Percentiles rank a stretch among this genome's conserved stretches.
phyloP scores from a whole-genome alignment of 805 yeast genomes.

The Metschnikowia bowlesiae region DNA sequence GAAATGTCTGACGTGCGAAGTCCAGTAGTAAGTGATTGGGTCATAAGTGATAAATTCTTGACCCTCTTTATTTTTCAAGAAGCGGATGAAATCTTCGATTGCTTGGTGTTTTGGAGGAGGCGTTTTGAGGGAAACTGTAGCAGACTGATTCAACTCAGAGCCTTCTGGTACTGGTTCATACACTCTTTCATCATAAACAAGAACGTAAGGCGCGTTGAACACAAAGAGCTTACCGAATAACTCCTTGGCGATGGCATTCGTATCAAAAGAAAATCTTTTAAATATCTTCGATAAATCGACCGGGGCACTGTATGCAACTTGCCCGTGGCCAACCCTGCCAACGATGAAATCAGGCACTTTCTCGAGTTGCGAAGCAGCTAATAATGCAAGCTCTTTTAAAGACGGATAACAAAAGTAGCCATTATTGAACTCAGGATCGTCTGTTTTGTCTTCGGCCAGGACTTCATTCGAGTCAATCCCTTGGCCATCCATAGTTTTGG shows the following conservation, averaged over 20 bases:
- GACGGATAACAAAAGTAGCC: conserved; percentile 77
- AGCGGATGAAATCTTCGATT: conserved; percentile 43
- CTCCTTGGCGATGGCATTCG: conserved; percentile 37
- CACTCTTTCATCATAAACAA: conserved; percentile 56
- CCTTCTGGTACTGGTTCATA: conserved; percentile 52
- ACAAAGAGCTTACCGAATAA: conserved; percentile 31
- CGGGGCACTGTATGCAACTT: conserved; percentile 58
- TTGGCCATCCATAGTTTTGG: conserved; percentile 11
- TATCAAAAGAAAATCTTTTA: conserved; percentile 31
- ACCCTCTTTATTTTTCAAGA: conserved; percentile 52
- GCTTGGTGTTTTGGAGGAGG: conserved; percentile 47
- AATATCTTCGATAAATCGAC: conserved; percentile 62
- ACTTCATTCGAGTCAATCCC: neutral
- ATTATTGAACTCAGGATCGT: conserved; percentile 11
- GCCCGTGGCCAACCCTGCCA: conserved; percentile 67
- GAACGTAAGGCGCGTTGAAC: conserved; percentile 49
- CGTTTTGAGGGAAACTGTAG: conserved; percentile 63
- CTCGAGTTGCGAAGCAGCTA: conserved; percentile 46
- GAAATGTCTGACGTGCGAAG: conserved; percentile 83
- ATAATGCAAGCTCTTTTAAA: conserved; percentile 41
- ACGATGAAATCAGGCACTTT: conserved; percentile 59
- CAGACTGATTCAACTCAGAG: conserved; percentile 70
- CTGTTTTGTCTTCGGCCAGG: conserved; percentile 14
- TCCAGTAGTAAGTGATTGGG: conserved; percentile 70
- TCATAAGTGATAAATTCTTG: conserved; percentile 80